Evolutionary conservation across 192 early-diverging fungal species (phyloP).

Genomic region (Coemansia sp.): DNA sequence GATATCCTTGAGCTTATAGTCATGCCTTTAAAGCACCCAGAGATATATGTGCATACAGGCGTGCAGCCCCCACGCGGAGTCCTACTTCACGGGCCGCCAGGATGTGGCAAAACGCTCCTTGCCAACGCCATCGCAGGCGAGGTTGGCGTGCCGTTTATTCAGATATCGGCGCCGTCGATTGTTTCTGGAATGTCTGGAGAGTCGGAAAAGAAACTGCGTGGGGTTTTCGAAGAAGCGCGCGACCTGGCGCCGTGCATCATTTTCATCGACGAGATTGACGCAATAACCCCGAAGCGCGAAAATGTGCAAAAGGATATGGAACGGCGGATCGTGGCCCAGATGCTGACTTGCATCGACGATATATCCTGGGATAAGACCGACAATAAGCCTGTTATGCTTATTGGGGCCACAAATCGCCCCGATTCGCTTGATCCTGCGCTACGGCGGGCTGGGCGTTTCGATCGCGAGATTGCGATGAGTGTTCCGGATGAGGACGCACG

Average conservation of each 20-base stretch:
- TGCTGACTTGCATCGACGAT: constrained; percentile 95
- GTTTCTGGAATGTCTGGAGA: constrained; percentile 99
- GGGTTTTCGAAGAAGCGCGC: constrained; percentile 95
- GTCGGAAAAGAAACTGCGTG: constrained; percentile 96
- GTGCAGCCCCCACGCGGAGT: constrained; percentile 94
- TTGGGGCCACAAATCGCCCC: constrained; percentile 89
- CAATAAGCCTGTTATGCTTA: constrained; percentile 83
- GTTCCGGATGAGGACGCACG: constrained; percentile 90
- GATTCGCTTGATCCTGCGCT: constrained; percentile 83
- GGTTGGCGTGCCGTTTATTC: constrained; percentile 85
- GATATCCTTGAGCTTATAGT: constrained; percentile 89
- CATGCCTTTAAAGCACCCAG: constrained; percentile 91
- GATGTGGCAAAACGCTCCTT: constrained; percentile 94
- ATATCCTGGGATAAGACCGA: constrained; percentile 86
- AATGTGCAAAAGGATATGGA: constrained; percentile 91
- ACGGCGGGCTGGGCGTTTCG: constrained; percentile 82
- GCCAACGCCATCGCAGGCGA: constrained; percentile 98
- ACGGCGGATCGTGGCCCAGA: constrained; percentile 91
- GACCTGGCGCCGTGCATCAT: constrained; percentile 84
- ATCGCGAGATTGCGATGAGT: constrained; percentile 80
- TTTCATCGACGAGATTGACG: constrained; percentile 98
- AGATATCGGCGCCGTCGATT: constrained; percentile 90
- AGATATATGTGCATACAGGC: constrained; percentile 88
- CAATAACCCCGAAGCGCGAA: constrained; percentile 83
- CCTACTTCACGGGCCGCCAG: constrained; percentile 93